Evolutionary conservation across 352 stramenopile genomes (phyloP).

Genomic region (Pythium monospermum): DNA sequence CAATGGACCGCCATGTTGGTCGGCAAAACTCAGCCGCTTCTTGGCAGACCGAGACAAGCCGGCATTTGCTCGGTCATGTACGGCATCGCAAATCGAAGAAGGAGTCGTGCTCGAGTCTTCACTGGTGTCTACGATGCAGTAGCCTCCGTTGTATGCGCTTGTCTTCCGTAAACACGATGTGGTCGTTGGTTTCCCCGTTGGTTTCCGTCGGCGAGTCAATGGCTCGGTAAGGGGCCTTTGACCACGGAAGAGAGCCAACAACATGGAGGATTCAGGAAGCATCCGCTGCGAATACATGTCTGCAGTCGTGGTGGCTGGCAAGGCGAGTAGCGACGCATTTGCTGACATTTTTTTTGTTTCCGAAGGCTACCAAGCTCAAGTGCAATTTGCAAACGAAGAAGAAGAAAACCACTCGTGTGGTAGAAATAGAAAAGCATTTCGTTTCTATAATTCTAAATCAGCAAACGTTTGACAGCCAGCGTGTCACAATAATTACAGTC

Average conservation of each 20-base stretch:
- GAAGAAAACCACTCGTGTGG: no score
- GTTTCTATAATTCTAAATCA: no score
- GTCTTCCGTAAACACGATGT: constrained; percentile 40
- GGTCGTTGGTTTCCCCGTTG: background rate
- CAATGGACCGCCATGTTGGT: constrained; percentile 45
- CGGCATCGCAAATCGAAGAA: no score
- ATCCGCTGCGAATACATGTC: constrained; percentile 13
- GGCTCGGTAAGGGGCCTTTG: background rate
- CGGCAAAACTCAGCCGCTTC: constrained; percentile 55
- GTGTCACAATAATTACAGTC: no score
- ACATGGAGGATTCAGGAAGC: constrained; percentile 11
- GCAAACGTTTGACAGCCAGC: no score
- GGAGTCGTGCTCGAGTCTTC: no score
- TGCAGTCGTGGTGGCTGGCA: background rate
- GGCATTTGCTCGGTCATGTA: constrained; percentile 25
- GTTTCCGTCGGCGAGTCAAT: constrained; percentile 6
- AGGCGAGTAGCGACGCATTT: constrained; percentile 2
- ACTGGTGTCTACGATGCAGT: constrained; percentile 8
- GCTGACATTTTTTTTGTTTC: no score
- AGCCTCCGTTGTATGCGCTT: constrained; percentile 41
- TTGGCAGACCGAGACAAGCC: constrained; percentile 35
- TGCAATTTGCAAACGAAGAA: no score
- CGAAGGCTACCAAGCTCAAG: no score
- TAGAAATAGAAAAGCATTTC: no score
- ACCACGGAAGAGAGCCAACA: constrained; percentile 15